A percentile compares a stretch with the other conserved stretches of the same genome.
These are phyloP conservation scores for Neurospora sp. DNA, from an alignment of 495 filamentous ascomycete species.

Conservation along the genomic window DNA sequence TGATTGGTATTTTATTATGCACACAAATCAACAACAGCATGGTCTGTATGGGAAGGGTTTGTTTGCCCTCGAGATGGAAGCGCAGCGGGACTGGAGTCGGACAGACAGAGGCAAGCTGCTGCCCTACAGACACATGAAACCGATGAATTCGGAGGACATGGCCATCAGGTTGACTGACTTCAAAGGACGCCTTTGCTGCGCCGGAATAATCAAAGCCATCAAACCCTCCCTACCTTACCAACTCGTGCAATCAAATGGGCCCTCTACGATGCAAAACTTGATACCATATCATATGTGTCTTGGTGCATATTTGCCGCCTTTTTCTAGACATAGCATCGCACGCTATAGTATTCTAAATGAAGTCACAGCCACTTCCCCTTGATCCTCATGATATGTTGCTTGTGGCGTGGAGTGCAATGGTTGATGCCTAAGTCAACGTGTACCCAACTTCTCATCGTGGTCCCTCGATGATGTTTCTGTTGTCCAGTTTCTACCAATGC, in stretches of 20 bases:
- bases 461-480: not conserved
- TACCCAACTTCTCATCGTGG: not conserved
- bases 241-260: not conserved
- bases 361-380: not conserved
- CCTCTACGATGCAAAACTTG: not conserved
- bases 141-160: not conserved
- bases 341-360: not conserved
- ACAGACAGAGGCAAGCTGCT: not conserved
- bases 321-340: not conserved
- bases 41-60: not conserved
- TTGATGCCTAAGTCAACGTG: not conserved
- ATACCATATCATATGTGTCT: not conserved
- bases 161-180: not conserved
- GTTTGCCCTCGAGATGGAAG: not conserved
- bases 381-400: not conserved
- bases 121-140: not conserved
- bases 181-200: not conserved
- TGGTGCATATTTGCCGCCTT: not conserved
- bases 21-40: not conserved
- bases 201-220: not conserved
- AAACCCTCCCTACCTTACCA: not conserved
- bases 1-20: not conserved
- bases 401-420: not conserved
- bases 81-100: not conserved
- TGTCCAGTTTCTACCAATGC: not conserved